A percentile compares a stretch with the other conserved stretches of the same genome.
These are phyloP conservation scores for Microascus cirrosus DNA, from an alignment of 2,329 filamentous ascomycete species.

Conservation along the genomic window DNA sequence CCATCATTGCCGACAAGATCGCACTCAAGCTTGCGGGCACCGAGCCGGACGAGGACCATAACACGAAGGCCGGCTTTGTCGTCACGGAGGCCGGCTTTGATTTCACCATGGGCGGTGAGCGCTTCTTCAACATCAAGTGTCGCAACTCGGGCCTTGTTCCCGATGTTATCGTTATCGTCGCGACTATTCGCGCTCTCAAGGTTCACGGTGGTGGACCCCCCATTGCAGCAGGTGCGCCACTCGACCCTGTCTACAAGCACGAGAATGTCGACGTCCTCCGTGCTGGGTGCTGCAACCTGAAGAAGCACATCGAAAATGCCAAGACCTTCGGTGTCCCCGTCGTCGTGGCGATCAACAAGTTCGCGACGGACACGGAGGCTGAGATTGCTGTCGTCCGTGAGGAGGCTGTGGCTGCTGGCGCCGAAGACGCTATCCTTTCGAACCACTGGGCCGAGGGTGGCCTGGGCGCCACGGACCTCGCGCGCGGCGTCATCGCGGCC, in stretches of 20 bases:
- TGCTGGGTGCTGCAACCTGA: slow-evolving; percentile 83
- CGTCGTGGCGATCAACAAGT: slow-evolving; percentile 94
- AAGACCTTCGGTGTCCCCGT: slow-evolving; percentile 84
- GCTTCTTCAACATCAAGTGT: slow-evolving; percentile 99
- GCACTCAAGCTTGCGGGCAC: slow-evolving; percentile 93
- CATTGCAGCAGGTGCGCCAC: slow-evolving; percentile 73
- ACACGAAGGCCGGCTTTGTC: slow-evolving; percentile 78
- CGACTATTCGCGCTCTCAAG: slow-evolving; percentile 90
- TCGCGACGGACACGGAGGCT: slow-evolving; percentile 85
- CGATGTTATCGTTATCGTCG: slow-evolving; percentile 89
- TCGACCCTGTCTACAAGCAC: slow-evolving; percentile 80
- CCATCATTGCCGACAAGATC: slow-evolving; percentile 87
- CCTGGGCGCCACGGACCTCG: slow-evolving; percentile 78
- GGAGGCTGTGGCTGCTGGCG: slow-evolving; percentile 82
- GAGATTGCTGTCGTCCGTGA: slow-evolving; percentile 84
- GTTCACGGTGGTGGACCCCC: slow-evolving; percentile 95
- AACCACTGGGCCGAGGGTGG: slow-evolving; percentile 98
- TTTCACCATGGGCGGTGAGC: slow-evolving; percentile 98
- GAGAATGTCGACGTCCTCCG: slow-evolving; percentile 91
- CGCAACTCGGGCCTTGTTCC: slow-evolving; percentile 85
- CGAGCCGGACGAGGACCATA: slow-evolving; percentile 78
- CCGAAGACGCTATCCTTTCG: slow-evolving; percentile 83
- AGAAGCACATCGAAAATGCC: slow-evolving; percentile 90
- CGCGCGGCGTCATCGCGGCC: slow-evolving; percentile 74
- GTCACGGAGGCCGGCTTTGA: slow-evolving; percentile 97